Evolutionary conservation across 1,284 basidiomycete species (phyloP), one percentile per base, ranked within the genome.

Genomic region (Gomphus bonarii): DNA sequence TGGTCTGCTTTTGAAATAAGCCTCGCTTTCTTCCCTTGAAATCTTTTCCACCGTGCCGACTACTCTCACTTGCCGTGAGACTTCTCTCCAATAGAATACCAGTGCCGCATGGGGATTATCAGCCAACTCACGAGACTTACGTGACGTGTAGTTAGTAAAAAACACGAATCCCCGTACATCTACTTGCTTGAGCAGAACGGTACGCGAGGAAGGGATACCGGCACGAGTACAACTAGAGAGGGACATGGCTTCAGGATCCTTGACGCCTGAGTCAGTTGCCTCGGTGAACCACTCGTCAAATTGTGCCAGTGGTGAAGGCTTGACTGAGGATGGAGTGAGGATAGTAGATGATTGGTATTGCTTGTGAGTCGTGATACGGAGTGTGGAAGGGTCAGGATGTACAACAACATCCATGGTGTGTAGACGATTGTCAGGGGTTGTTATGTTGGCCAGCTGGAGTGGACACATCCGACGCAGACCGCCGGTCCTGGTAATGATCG

Each of bases 71-170:
- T 87, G 86, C 54, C 85, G 78, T 60, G 85, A 81, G 20, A 93
- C 75, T 66, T 93, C 90, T 54, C 82, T 75, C 97, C 95, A 99
- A 74, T 95, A 97, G 66, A 97, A 91, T 6, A 85, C 84, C 22
- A 95, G 73, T 1, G 91, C 82, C 0, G 88, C 92, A 65, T 85
- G 77, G 0, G 89, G 87, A 66, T 93, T 95, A 43, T 72, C 77
- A 2, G 69, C 61, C 47, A 99, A 75, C 70, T 98, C 97, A 36
- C 72, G 68, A 1, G 89, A 91, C 72, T 99, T 99, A 61, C 95
- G 82, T 18, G 92, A 95, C 38, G 80, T 79, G 75, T 99, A 99
- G 74, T 99, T 99, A 38, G 94, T 95, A 78, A 82, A 99, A 73
- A 98, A 97, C 56, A 95, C 81, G 72, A 99, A 97, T 38, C 95